Percentiles rank a stretch among this genome's conserved stretches.
phyloP scores from a whole-genome alignment of 768 basidiomycete genomes.

The Tulasnella sp. region DNA sequence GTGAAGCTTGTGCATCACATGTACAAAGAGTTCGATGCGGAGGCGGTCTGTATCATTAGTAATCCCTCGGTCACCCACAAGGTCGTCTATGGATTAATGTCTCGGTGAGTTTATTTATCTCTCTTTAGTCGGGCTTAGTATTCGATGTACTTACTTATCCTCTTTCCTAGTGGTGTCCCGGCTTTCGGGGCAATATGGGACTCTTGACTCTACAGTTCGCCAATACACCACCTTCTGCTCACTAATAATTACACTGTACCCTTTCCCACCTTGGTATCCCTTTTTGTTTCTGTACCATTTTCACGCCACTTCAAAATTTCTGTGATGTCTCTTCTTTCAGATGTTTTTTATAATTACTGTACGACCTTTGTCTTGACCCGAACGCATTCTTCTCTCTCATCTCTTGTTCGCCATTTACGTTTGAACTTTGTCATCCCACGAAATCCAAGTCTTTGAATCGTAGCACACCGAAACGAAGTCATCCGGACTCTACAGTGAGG shows the following conservation, averaged over 20 bases:
- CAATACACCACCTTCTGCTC: not conserved
- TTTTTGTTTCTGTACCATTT: too few relatives aligned
- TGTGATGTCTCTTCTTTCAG: too few relatives aligned
- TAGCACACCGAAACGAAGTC: too few relatives aligned
- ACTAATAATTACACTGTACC: not conserved
- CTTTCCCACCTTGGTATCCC: not conserved
- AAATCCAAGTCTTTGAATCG: too few relatives aligned
- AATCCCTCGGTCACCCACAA: constrained; percentile 13
- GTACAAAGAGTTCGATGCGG: constrained; percentile 14
- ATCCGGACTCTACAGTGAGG: not conserved
- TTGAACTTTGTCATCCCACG: too few relatives aligned
- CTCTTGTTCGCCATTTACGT: too few relatives aligned
- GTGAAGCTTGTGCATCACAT: constrained; percentile 25
- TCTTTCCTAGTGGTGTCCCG: constrained; percentile 14
- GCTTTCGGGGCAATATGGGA: constrained; percentile 17
- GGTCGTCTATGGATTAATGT: constrained; percentile 17
- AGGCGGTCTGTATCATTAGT: constrained; percentile 17
- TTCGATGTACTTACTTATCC: not conserved
- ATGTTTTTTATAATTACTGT: too few relatives aligned
- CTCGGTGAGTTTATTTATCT: constrained; percentile 1
- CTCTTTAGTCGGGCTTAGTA: not conserved
- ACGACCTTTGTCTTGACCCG: too few relatives aligned
- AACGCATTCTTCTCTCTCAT: too few relatives aligned
- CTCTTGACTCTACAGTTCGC: not conserved
- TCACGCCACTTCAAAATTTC: too few relatives aligned